Percentiles rank a stretch among this genome's conserved stretches.
Evolutionary conservation across 2,329 filamentous ascomycete genomes (phyloP).

Genomic region (Tolypocladium album): DNA sequence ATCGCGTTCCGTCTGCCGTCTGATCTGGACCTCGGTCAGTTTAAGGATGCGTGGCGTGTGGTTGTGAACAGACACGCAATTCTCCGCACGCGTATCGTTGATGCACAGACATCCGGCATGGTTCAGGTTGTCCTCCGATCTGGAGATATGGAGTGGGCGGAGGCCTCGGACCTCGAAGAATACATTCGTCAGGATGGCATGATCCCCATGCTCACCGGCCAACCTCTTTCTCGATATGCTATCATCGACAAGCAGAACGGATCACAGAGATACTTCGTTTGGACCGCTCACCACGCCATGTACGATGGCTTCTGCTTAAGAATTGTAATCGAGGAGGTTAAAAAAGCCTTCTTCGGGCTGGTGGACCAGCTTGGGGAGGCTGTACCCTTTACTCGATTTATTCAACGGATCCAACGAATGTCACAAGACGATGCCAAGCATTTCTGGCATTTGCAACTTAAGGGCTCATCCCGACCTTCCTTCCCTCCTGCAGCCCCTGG

Average conservation of each 20-base stretch:
- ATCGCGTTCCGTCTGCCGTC: background rate
- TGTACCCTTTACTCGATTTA: background rate
- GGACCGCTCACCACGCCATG: conserved; percentile 27
- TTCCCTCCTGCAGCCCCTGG: background rate
- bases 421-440: background rate
- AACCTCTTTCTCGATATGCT: background rate
- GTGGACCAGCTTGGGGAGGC: background rate
- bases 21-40: background rate
- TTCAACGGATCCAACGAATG: background rate
- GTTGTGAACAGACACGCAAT: background rate
- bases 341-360: background rate
- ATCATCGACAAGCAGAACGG: background rate
- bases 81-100: background rate
- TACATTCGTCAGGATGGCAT: background rate
- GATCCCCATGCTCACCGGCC: background rate
- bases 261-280: conserved; percentile 11
- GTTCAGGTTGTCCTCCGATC: background rate
- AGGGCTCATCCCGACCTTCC: background rate
- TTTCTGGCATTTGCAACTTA: background rate
- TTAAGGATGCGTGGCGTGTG: background rate
- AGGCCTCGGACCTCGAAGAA: background rate
- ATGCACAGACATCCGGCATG: background rate
- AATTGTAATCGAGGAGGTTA: conserved; percentile 9
- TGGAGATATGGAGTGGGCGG: background rate
- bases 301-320: conserved; percentile 33